Conservation (phyloP, 768 basidiomycete species). For the Pisolithus microcarpus region DNA sequence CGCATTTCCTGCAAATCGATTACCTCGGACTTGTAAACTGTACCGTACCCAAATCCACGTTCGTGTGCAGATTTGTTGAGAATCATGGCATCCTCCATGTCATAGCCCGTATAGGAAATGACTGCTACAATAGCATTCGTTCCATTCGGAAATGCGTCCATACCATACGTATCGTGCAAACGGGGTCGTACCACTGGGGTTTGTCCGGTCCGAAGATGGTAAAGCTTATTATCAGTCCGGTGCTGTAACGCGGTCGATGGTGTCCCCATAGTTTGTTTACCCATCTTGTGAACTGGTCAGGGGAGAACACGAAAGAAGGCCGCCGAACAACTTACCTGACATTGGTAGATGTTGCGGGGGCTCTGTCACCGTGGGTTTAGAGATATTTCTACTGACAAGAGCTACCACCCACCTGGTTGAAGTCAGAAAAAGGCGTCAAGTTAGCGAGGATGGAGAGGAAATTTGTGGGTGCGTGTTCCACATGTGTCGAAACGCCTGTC, state of each 20-base stretch:
- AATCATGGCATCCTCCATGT: conserved; percentile 99
- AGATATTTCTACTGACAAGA: not conserved
- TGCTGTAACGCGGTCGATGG: conserved; percentile 87
- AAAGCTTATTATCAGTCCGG: conserved; percentile 97
- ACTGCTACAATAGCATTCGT: conserved; percentile 99
- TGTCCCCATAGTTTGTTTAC: conserved; percentile 99
- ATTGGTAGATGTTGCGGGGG: conserved; percentile 89
- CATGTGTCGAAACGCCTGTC: conserved; percentile 72
- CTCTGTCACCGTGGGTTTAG: conserved; percentile 38
- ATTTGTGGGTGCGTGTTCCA: conserved; percentile 91
- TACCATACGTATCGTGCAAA: conserved; percentile 89
- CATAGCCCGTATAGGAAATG: conserved; percentile 99
- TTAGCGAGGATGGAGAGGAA: conserved; percentile 96
- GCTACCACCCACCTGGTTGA: conserved; percentile 73
- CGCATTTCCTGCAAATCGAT: conserved; percentile 80
- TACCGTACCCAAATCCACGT: conserved; percentile 94
- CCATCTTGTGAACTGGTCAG: conserved; percentile 60
- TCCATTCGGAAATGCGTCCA: conserved; percentile 98
- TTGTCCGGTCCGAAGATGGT: conserved; percentile 91
- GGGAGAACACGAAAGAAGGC: not conserved
- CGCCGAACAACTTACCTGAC: conserved; percentile 50
- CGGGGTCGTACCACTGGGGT: conserved; percentile 89
- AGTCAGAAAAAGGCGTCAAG: conserved; percentile 97
- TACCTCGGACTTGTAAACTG: conserved; percentile 91
- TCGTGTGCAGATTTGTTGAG: conserved; percentile 98